Evolutionary conservation across 129 eudicot species (phyloP).

Genomic region (Centella asiatica): DNA sequence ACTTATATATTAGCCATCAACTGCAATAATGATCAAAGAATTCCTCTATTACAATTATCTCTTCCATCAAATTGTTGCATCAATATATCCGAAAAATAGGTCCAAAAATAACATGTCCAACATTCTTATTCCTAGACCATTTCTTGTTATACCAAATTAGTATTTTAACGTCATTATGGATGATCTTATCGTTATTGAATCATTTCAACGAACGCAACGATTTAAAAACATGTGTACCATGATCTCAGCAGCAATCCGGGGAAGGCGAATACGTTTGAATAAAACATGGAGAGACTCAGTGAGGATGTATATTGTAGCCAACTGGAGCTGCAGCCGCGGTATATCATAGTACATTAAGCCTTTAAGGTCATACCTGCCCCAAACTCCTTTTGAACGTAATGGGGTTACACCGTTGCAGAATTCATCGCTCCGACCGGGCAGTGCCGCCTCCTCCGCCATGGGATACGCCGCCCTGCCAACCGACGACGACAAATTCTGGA

Average conservation of each 20-base stretch:
- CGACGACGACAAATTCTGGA: neutral
- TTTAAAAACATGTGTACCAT: conserved; percentile 15
- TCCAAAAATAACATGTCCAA: no score
- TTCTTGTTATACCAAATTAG: no score
- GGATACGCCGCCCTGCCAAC: neutral
- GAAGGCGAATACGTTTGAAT: conserved; percentile 24
- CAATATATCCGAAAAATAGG: no score
- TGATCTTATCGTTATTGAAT: neutral
- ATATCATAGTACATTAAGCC: conserved; percentile 12
- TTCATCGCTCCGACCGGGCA: conserved; percentile 17
- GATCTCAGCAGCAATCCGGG: conserved; percentile 29
- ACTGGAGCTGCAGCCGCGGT: conserved; percentile 30
- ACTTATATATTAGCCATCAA: no score
- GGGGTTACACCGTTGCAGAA: conserved; percentile 8
- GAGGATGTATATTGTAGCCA: conserved; percentile 20
- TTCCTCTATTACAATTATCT: no score
- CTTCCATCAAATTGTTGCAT: no score
- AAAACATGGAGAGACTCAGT: conserved; percentile 24
- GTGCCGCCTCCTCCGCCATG: neutral
- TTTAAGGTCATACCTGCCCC: neutral
- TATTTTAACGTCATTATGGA: no score
- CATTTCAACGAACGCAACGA: no score
- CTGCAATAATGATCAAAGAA: no score
- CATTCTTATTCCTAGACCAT: no score
- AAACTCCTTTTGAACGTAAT: conserved; percentile 15